phyloP scores from a whole-genome alignment of 257 asterid species.

The Thymus mandschuricus region DNA sequence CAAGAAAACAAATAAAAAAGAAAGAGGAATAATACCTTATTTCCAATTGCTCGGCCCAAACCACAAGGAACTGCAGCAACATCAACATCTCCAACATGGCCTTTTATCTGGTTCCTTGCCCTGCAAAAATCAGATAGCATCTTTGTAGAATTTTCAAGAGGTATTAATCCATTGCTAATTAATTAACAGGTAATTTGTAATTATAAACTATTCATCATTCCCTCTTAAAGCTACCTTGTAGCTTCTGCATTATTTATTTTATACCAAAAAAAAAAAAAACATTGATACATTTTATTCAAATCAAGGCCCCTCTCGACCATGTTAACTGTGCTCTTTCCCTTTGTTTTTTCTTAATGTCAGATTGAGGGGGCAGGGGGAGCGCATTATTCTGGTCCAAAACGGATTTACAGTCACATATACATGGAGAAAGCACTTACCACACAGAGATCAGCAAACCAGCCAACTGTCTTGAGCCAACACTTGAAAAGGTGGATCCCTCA shows the following conservation, averaged over 20 bases:
- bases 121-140: conserved; percentile 35
- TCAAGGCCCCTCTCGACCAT: too few relatives aligned
- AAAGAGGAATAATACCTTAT: conserved; percentile 58
- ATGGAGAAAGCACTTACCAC: conserved; percentile 62
- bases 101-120: conserved; percentile 71
- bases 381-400: conserved; percentile 19
- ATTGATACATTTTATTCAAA: background rate
- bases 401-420: conserved; percentile 11
- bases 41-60: conserved; percentile 93
- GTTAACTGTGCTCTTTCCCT: too few relatives aligned
- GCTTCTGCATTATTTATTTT: background rate
- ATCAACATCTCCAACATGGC: conserved; percentile 89
- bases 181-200: background rate
- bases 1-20: background rate
- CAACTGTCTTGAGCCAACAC: conserved; percentile 95
- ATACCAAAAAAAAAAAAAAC: background rate
- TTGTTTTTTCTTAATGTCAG: too few relatives aligned
- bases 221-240: background rate
- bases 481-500: conserved; percentile 83
- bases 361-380: background rate
- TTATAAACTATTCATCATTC: background rate
- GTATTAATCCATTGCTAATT: background rate
- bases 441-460: conserved; percentile 95
- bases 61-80: conserved; percentile 99
- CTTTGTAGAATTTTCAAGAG: background rate